phyloP scores from a whole-genome alignment of 345 rosid genomes.

The Eucalyptus brandiana region DNA sequence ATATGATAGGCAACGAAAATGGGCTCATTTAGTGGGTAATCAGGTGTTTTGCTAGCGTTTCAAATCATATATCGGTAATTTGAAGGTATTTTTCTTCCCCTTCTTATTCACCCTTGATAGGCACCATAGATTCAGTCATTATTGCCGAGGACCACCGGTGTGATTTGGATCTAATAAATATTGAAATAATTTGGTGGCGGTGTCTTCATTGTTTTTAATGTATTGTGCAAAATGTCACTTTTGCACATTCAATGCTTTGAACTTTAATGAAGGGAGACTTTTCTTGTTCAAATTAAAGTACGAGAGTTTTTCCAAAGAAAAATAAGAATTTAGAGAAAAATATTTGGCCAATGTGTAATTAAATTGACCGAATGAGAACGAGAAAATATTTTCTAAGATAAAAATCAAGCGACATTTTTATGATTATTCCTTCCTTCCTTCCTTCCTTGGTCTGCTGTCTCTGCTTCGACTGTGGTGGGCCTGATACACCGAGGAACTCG shows the following conservation, averaged over 20 bases:
- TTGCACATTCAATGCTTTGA: neutral
- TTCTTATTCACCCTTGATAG: neutral
- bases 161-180: neutral
- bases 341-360: neutral
- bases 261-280: neutral
- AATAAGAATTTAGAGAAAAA: neutral
- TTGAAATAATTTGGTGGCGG: neutral
- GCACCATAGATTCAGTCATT: neutral
- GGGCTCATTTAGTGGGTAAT: neutral
- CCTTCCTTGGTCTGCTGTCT: neutral
- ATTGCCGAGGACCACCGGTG: rapidly evolving
- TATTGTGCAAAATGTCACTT: neutral
- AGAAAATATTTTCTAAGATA: no score
- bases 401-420: neutral
- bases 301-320: neutral
- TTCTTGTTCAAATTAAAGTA: neutral
- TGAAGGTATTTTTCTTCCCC: neutral
- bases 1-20: no score
- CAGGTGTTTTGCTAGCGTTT: neutral
- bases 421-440: neutral
- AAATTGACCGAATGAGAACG: neutral
- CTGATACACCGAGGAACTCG: neutral
- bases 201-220: neutral
- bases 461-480: neutral
- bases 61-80: rapidly evolving